Conservation (phyloP, 768 basidiomycete genomes). For the Rhizopogon salebrosus region DNA sequence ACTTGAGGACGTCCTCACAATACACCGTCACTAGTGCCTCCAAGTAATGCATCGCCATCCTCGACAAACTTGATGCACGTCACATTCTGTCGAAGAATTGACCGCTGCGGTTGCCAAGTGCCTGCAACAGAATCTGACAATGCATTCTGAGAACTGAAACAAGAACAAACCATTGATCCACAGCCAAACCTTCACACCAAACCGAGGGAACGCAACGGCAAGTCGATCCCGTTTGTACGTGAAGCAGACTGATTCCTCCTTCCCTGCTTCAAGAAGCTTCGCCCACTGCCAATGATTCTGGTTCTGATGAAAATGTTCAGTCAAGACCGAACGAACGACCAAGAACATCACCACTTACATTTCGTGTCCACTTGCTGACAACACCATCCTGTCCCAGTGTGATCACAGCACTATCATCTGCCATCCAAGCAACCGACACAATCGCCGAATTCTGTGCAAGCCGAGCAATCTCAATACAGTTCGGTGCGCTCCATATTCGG, state of each 20-base stretch:
- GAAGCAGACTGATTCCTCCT: slow-evolving; percentile 44
- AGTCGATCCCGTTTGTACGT: slow-evolving; percentile 54
- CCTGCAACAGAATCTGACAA: slow-evolving; percentile 30
- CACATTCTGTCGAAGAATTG: slow-evolving; percentile 60
- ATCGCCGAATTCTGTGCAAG: slow-evolving; percentile 48
- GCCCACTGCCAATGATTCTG: slow-evolving; percentile 52
- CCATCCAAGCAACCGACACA: slow-evolving; percentile 54
- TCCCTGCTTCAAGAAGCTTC: slow-evolving; percentile 47
- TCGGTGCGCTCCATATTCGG: slow-evolving; percentile 55
- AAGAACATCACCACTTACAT: slow-evolving; percentile 33
- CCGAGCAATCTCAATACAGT: slow-evolving; percentile 47
- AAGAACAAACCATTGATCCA: slow-evolving; percentile 45
- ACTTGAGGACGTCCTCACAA: slow-evolving; percentile 36
- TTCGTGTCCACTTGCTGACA: slow-evolving; percentile 54
- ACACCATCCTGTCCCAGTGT: slow-evolving; percentile 54
- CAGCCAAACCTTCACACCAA: slow-evolving; percentile 62
- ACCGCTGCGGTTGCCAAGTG: slow-evolving; percentile 59
- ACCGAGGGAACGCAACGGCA: slow-evolving; percentile 55
- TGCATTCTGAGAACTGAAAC: not conserved
- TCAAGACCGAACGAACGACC: not conserved
- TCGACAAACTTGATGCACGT: slow-evolving; percentile 60
- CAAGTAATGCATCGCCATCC: slow-evolving; percentile 57
- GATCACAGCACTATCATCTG: slow-evolving; percentile 49
- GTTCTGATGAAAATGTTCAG: slow-evolving; percentile 24
- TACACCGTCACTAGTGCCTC: slow-evolving; percentile 67